A percentile compares a stretch with the other conserved stretches of the same genome.
phyloP scores from a whole-genome alignment of 2,329 filamentous ascomycete species.

The Neonectria faginata region DNA sequence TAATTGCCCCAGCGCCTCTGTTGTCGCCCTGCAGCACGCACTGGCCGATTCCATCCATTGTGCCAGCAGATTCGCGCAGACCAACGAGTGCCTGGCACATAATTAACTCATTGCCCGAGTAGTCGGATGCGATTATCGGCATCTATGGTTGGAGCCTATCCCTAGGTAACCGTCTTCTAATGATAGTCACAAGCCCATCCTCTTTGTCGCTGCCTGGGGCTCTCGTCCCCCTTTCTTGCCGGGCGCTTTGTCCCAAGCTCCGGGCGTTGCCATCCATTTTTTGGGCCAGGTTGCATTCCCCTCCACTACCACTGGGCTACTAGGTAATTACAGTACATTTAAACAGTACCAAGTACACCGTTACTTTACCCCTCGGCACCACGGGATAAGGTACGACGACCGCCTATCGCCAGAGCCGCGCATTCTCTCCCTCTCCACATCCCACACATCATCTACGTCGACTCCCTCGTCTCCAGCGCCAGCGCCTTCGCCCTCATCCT shows the following conservation, averaged over 20 bases:
- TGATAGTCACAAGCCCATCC: constrained; percentile 4
- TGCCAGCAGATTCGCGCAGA: background rate
- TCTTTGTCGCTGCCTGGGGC: constrained; percentile 38
- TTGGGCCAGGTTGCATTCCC: constrained; percentile 47
- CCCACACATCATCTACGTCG: constrained; percentile 47
- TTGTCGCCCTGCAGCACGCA: background rate
- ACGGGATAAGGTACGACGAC: constrained; percentile 44
- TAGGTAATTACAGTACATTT: constrained; percentile 10
- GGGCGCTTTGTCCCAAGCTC: constrained; percentile 28
- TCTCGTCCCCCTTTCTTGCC: constrained; percentile 19
- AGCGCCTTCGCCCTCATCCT: constrained; percentile 36
- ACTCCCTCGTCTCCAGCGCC: constrained; percentile 43
- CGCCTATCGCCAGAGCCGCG: constrained; percentile 49
- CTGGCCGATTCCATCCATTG: background rate
- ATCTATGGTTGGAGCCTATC: constrained; percentile 15
- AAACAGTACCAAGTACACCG: constrained; percentile 26
- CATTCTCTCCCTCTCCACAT: constrained; percentile 50
- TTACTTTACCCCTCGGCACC: constrained; percentile 45
- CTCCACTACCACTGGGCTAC: constrained; percentile 8
- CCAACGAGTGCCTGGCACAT: background rate
- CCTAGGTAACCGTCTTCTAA: background rate
- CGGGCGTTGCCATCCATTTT: constrained; percentile 31
- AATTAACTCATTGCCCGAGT: background rate
- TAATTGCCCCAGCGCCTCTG: background rate
- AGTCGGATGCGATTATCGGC: background rate